These are phyloP conservation scores for Gynandropsis gynandra DNA, from an alignment of 345 rosid genomes.

Conservation along the genomic window DNA sequence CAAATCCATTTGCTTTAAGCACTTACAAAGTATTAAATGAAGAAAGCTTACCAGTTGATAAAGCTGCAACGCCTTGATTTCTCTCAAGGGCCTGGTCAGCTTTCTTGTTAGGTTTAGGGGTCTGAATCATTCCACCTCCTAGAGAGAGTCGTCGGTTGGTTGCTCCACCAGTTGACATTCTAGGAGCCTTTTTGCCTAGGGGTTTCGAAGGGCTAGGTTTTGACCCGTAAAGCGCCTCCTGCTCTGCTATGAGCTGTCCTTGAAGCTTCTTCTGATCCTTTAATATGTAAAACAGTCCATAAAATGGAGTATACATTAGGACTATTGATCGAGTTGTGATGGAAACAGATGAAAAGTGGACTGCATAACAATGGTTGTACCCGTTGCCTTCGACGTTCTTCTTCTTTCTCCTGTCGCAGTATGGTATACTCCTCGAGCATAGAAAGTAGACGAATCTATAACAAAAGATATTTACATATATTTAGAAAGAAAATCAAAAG, in stretches of 20 bases:
- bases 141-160: constrained; percentile 65
- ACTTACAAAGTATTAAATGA: not conserved
- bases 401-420: constrained; percentile 84
- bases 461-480: not conserved
- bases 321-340: not conserved
- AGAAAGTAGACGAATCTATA: constrained; percentile 72
- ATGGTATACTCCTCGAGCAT: constrained; percentile 85
- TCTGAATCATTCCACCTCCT: constrained; percentile 64
- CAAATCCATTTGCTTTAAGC: no score
- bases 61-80: constrained; percentile 25
- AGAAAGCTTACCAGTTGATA: constrained; percentile 54
- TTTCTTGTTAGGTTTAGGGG: constrained; percentile 62
- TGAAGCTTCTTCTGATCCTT: constrained; percentile 99
- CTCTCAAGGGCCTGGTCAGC: constrained; percentile 23
- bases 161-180: constrained; percentile 65
- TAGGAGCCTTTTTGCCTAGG: constrained; percentile 60
- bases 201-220: constrained; percentile 94
- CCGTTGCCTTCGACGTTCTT: constrained; percentile 81
- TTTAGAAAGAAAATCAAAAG: not conserved
- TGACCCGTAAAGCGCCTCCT: constrained; percentile 89
- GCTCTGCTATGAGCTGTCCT: constrained; percentile 90
- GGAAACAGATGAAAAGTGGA: not conserved
- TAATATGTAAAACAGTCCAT: constrained; percentile 17
- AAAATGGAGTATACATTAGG: constrained; percentile 9
- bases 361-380: constrained; percentile 30